Base-by-base conservation (phyloP, 345 rosid species). In the Acer saccharum region DNA sequence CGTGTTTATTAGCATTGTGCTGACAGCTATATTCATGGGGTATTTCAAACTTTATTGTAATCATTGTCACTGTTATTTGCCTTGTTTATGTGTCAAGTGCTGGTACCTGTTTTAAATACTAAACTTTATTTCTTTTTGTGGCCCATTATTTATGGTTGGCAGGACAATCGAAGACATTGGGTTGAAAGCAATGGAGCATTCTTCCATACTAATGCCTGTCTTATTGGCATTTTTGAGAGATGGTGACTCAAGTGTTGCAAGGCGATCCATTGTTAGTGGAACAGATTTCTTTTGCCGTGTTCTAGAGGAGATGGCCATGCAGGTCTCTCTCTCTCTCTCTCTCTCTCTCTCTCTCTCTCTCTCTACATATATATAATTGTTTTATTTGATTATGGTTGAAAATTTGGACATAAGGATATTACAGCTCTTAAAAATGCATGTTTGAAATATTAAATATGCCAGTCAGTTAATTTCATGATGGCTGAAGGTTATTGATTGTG, bases 91-190 rank as follows among this genome's bases (percentile, higher is more conserved):
- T 23, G 55, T 60, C 14, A 21, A 20, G 76, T 61, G 50, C 29
- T 57, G 27, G 3, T 29, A 44, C 6, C 35, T 32, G 66, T 60
- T 39, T 69, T 23, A 48, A 43, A 60, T 73, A 21, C 66, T 20
- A 25, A 20, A 13, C 16, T 25, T 50, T 32, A 12, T 50, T 48
- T 21, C 41, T 25, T 16, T 11, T 62, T 60, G 6, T 7, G 1
- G 23, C 64, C 39, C 18, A 41, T 74, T 63, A 63, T 44, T 9
- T 73, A 48, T 87, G 82, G 70, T 72, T 87, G 81, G 68, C 90
- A 96, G 99, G 98, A 82, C 88, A 70, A 86, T 96, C 78, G 97
- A 88, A 84, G 97, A 91, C 75, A 80, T 91, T 80, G 90, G 95
- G 54, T 81, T 88, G 80, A 91, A 83, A 86, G 89, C 85, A 62